Evolutionary conservation across 1,284 basidiomycete genomes (phyloP), one percentile per base, ranked within the genome.

Genomic region (Irpex sp.): DNA sequence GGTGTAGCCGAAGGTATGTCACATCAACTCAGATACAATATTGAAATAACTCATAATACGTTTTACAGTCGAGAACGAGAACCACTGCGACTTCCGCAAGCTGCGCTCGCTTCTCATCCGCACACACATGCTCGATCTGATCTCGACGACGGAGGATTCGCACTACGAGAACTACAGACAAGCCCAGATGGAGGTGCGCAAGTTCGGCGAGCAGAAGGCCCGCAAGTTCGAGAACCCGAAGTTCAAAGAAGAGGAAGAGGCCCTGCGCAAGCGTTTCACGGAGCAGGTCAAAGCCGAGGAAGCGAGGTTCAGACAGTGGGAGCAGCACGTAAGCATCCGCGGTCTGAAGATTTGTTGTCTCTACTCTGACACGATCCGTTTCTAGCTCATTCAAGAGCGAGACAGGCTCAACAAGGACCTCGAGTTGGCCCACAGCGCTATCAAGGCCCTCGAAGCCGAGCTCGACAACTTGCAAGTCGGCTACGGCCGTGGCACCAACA

Each of bases 221-320:
- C 97, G 95, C 87, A 98, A 98, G 82, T 83, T 96, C 68, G 97
- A 99, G 80, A 99, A 99, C 79, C 97, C 97, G 71, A 98, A 98
- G 80, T 99, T 97, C 89, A 97, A 97, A 83, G 97, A 99, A 78
- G 97, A 99, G 79, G 97, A 99, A 76, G 97, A 99, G 78, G 83
- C 89, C 66, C 86, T 99, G 67, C 84, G 97, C 72, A 98, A 97
- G 84, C 88, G 95, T 66, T 99, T 99, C 79, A 99, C 97, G 37
- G 97, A 99, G 78, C 97, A 99, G 81, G 97, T 99, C 85, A 99
- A 99, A 84, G 83, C 95, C 65, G 97, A 99, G 82, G 97, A 99
- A 77, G 86, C 93, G 9, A 85, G 97, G 65, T 99, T 99, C 87
- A 88, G 97, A 74, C 95, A 98, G 74, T 99, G 97, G 97, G 97